These are phyloP conservation scores for Spirogloea muscicola DNA, from an alignment of 139 green algal species.

Conservation along the genomic window DNA sequence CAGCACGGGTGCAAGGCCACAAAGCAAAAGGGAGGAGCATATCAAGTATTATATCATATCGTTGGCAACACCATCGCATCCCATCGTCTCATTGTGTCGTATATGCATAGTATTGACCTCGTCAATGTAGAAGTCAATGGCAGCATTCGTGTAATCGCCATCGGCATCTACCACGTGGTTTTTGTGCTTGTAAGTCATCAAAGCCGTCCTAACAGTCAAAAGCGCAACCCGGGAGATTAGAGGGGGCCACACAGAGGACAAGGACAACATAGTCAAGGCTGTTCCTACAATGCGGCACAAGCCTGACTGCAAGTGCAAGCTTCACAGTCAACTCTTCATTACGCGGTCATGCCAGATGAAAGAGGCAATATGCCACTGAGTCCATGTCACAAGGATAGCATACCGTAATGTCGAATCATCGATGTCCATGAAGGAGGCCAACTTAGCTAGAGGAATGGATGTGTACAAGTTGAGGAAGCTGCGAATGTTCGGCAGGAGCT, in stretches of 20 bases:
- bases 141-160: conserved; percentile 32
- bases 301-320: too few species aligned
- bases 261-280: conserved; percentile 7
- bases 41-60: background rate
- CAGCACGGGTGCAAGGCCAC: background rate
- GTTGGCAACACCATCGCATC: background rate
- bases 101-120: too few species aligned
- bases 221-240: background rate
- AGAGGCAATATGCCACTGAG: too few species aligned
- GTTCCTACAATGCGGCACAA: conserved; percentile 17
- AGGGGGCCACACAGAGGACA: background rate
- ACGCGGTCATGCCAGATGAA: too few species aligned
- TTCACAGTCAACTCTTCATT: too few species aligned
- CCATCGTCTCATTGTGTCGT: too few species aligned
- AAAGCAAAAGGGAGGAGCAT: background rate
- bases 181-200: conserved; percentile 43
- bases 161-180: conserved; percentile 14
- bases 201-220: conserved; percentile 16
- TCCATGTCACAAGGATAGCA: too few species aligned
- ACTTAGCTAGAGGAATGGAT: conserved; percentile 78
- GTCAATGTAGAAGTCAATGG: conserved; percentile 81
- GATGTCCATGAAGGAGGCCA: conserved; percentile 82
- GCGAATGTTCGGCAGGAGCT: conserved; percentile 66
- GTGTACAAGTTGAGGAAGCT: conserved; percentile 90
- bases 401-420: conserved; percentile 37